A percentile compares a stretch with the other conserved stretches of the same genome.
phyloP scores from a whole-genome alignment of 177 flowering plant genomes.

The Vitis hybrid region DNA sequence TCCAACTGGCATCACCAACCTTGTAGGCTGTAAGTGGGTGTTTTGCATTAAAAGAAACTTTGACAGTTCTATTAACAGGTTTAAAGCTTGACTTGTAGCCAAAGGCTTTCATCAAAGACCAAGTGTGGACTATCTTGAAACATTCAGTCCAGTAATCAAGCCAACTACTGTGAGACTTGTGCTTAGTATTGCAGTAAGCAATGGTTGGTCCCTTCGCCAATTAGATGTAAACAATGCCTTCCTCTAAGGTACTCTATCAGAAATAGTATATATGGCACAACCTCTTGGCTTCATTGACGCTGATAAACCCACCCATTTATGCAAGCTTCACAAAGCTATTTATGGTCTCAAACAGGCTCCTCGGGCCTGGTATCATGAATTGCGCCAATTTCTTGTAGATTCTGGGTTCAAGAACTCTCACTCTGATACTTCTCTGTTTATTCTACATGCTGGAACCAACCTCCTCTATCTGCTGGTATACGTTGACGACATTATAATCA shows the following conservation, averaged over 20 bases:
- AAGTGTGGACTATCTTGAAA: background rate
- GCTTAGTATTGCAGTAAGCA: background rate
- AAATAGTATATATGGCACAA: background rate
- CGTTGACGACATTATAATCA: too few species aligned
- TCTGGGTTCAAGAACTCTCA: too few species aligned
- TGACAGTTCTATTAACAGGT: slow-evolving; percentile 7
- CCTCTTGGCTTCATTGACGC: background rate
- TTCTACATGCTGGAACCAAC: too few species aligned
- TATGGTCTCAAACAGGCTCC: too few species aligned
- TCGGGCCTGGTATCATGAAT: too few species aligned
- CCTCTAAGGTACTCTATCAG: background rate
- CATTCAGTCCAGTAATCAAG: slow-evolving; percentile 1
- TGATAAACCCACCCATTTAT: background rate
- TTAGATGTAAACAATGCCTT: slow-evolving; percentile 1
- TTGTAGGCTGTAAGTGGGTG: slow-evolving; percentile 11
- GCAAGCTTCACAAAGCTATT: background rate
- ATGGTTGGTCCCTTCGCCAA: background rate
- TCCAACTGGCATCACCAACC: background rate
- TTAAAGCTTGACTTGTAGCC: background rate
- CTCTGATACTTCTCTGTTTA: too few species aligned
- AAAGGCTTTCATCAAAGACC: slow-evolving; percentile 3
- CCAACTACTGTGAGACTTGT: slow-evolving; percentile 1
- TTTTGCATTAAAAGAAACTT: background rate
- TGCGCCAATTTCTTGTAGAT: too few species aligned
- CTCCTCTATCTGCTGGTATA: too few species aligned